These are phyloP conservation scores for Peltaster fructicola DNA, from an alignment of 2,329 filamentous ascomycete species.

Conservation along the genomic window DNA sequence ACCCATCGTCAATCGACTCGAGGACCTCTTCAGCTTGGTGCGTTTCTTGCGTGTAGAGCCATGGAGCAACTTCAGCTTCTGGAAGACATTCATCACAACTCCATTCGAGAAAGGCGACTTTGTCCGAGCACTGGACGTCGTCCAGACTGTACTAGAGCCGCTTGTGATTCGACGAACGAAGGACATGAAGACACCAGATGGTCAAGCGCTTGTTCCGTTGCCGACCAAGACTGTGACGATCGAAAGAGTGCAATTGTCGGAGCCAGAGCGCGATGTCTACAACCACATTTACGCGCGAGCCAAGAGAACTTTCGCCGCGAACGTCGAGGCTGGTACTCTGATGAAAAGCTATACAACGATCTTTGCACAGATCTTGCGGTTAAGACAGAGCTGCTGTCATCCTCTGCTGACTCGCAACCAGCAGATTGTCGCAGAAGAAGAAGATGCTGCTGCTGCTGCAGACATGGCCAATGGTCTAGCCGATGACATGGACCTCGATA, in stretches of 20 bases:
- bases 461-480: constrained; percentile 67
- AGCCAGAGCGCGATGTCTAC: constrained; percentile 77
- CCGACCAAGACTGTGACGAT: constrained; percentile 71
- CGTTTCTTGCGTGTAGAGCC: constrained; percentile 87
- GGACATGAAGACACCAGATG: constrained; percentile 90
- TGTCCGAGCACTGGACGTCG: constrained; percentile 81
- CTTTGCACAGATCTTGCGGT: constrained; percentile 83
- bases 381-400: constrained; percentile 89
- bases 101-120: constrained; percentile 95
- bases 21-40: constrained; percentile 86
- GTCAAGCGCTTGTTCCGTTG: constrained; percentile 62
- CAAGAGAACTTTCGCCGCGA: constrained; percentile 68
- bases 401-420: constrained; percentile 76
- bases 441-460: constrained; percentile 58
- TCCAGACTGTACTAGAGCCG: constrained; percentile 90
- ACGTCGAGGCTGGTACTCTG: constrained; percentile 78
- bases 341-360: constrained; percentile 95
- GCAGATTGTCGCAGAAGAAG: constrained; percentile 70
- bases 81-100: constrained; percentile 96
- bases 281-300: constrained; percentile 73
- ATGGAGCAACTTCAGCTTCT: constrained; percentile 98
- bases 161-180: constrained; percentile 91
- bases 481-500: constrained; percentile 90
- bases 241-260: constrained; percentile 69
- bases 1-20: constrained; percentile 87